These are phyloP conservation scores for Davidsoniella virescens DNA, from an alignment of 2,329 filamentous ascomycete genomes.

Conservation along the genomic window DNA sequence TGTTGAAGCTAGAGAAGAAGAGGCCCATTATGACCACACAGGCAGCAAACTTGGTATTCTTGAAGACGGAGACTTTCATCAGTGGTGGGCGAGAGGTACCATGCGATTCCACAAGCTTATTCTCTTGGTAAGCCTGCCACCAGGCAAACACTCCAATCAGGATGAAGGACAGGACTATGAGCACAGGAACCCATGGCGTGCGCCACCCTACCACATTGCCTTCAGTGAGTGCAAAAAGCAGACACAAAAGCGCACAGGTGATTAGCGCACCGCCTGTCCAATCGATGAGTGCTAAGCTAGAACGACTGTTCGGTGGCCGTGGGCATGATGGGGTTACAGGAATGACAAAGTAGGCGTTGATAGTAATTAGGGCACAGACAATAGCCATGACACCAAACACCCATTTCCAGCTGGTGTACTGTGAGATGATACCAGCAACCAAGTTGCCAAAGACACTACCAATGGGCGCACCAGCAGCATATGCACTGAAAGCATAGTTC, in stretches of 20 bases:
- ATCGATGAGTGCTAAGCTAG: slow-evolving; percentile 23
- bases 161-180: slow-evolving; percentile 41
- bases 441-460: slow-evolving; percentile 50
- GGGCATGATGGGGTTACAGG: slow-evolving; percentile 29
- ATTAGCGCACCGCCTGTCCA: slow-evolving; percentile 50
- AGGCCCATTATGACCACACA: slow-evolving; percentile 49
- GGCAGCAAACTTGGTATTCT: slow-evolving; percentile 40
- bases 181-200: slow-evolving; percentile 41
- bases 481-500: slow-evolving; percentile 53
- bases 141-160: slow-evolving; percentile 39
- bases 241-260: slow-evolving; percentile 42
- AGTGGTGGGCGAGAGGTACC: slow-evolving; percentile 16
- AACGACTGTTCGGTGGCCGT: slow-evolving; percentile 6
- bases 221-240: slow-evolving; percentile 52
- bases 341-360: slow-evolving; percentile 42
- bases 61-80: slow-evolving; percentile 50
- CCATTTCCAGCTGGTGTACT: slow-evolving; percentile 50
- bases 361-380: slow-evolving; percentile 38
- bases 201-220: slow-evolving; percentile 54
- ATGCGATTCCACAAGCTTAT: slow-evolving; percentile 17
- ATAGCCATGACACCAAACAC: slow-evolving; percentile 50
- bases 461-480: slow-evolving; percentile 47
- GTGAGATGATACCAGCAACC: slow-evolving; percentile 43
- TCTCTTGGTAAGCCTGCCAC: slow-evolving; percentile 47
- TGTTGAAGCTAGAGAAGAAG: slow-evolving; percentile 53